Conservation (phyloP, 805 yeast genomes). For the Metschnikowia matae region DNA sequence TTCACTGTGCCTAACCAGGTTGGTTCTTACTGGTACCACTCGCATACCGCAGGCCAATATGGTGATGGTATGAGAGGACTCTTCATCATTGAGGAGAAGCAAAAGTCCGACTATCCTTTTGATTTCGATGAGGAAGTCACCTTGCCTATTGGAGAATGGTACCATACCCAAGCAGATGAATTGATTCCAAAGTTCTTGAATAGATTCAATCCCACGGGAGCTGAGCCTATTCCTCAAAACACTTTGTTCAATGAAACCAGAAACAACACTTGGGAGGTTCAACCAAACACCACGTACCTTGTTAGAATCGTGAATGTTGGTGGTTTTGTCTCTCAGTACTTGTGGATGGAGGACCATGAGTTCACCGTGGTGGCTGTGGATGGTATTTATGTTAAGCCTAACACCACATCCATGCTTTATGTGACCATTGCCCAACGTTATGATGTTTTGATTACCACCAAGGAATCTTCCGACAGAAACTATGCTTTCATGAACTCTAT, state of each 20-base stretch:
- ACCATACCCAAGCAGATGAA: slow-evolving; percentile 58
- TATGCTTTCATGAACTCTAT: slow-evolving; percentile 79
- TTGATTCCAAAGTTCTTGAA: slow-evolving; percentile 57
- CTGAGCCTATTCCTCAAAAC: slow-evolving; percentile 91
- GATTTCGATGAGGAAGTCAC: slow-evolving; percentile 77
- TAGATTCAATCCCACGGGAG: slow-evolving; percentile 90
- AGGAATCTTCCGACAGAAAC: slow-evolving; percentile 55
- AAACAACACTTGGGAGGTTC: slow-evolving; percentile 69
- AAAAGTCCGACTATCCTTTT: slow-evolving; percentile 52
- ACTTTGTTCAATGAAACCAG: slow-evolving; percentile 77
- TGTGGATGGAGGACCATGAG: slow-evolving; percentile 84
- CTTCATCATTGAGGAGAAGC: slow-evolving; percentile 62
- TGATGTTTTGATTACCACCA: slow-evolving; percentile 72
- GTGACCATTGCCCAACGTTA: slow-evolving; percentile 92
- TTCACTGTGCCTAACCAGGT: slow-evolving; percentile 80
- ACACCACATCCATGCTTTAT: slow-evolving; percentile 65
- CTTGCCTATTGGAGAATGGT: slow-evolving; percentile 80
- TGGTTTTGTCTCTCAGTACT: slow-evolving; percentile 85
- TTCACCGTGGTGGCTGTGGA: slow-evolving; percentile 88
- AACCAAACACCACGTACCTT: slow-evolving; percentile 83
- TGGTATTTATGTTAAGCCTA: slow-evolving; percentile 79
- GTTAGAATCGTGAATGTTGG: slow-evolving; percentile 81
- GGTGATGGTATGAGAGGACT: slow-evolving; percentile 90
- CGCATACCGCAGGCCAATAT: slow-evolving; percentile 85
- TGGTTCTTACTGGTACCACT: slow-evolving; percentile 97